These are phyloP conservation scores for Fusarium chuoi DNA, from an alignment of 2,329 filamentous ascomycete species.

Conservation along the genomic window DNA sequence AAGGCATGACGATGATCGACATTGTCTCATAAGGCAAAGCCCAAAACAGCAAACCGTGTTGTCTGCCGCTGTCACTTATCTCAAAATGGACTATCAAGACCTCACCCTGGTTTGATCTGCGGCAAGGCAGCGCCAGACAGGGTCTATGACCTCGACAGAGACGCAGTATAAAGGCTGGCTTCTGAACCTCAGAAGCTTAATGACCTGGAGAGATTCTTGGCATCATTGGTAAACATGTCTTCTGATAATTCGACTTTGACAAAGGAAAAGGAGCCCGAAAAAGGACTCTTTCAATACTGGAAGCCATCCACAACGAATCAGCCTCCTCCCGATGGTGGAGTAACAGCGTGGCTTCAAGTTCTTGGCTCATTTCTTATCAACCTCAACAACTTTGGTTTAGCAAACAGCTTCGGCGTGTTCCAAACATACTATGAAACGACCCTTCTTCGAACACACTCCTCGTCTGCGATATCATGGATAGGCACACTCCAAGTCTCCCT, in stretches of 20 bases:
- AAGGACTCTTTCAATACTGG: background rate
- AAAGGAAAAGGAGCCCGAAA: background rate
- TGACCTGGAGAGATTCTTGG: background rate
- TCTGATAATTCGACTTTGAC: background rate
- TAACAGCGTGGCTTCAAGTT: background rate
- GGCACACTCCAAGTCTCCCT: background rate
- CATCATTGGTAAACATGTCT: background rate
- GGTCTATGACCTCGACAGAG: background rate
- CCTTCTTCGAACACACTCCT: background rate
- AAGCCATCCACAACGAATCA: background rate
- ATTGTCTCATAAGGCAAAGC: background rate
- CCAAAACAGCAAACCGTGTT: background rate
- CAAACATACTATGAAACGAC: background rate
- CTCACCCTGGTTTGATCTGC: background rate
- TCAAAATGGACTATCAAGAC: background rate
- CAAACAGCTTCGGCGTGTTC: background rate
- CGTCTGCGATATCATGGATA: background rate
- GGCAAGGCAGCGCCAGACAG: background rate
- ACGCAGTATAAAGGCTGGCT: background rate
- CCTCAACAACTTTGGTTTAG: background rate
- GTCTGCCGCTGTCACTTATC: background rate
- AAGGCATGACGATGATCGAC: background rate
- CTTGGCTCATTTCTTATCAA: background rate
- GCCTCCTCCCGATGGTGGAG: background rate
- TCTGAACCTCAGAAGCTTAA: accelerated